These are phyloP conservation scores for Pythium sukuiense DNA, from an alignment of 352 stramenopile species.

Conservation along the genomic window DNA sequence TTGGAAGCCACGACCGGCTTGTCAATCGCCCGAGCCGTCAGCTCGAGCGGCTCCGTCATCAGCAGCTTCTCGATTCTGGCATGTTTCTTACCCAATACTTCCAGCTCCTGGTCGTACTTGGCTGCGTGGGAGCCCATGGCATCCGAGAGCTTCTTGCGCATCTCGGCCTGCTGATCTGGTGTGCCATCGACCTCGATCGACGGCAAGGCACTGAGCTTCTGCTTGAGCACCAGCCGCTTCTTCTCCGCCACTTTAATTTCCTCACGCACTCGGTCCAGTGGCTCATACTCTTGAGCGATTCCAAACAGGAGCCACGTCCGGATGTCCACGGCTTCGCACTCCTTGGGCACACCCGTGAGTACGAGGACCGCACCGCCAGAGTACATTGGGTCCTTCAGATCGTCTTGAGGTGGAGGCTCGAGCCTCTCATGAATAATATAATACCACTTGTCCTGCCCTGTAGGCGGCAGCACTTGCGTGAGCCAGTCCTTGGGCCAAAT, in stretches of 20 bases:
- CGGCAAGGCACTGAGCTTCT: slow-evolving; percentile 52
- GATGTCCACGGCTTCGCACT: slow-evolving; percentile 54
- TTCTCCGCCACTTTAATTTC: slow-evolving; percentile 35
- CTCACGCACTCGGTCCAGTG: slow-evolving; percentile 38
- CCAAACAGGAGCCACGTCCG: slow-evolving; percentile 62
- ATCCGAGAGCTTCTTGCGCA: slow-evolving; percentile 55
- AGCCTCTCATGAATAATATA: slow-evolving; percentile 70
- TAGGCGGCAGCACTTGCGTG: slow-evolving; percentile 51
- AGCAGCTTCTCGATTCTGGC: slow-evolving; percentile 49
- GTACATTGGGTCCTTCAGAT: slow-evolving; percentile 61
- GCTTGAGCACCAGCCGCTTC: slow-evolving; percentile 51
- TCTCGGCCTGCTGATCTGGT: slow-evolving; percentile 46
- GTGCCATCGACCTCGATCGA: slow-evolving; percentile 46
- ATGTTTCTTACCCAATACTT: slow-evolving; percentile 28
- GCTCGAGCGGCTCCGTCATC: slow-evolving; percentile 57
- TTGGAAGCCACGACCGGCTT: slow-evolving; percentile 22
- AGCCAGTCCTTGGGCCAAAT: slow-evolving; percentile 78
- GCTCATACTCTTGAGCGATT: slow-evolving; percentile 53
- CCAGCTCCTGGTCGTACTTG: slow-evolving; percentile 50
- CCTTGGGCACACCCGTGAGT: slow-evolving; percentile 51
- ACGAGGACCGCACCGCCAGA: slow-evolving; percentile 48
- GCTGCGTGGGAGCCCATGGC: slow-evolving; percentile 36
- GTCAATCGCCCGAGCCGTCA: slow-evolving; percentile 39
- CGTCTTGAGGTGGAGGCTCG: slow-evolving; percentile 56
- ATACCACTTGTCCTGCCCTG: slow-evolving; percentile 57